Conservation (phyloP, 305 asterid genomes). For the Caryopteris hybrid region DNA sequence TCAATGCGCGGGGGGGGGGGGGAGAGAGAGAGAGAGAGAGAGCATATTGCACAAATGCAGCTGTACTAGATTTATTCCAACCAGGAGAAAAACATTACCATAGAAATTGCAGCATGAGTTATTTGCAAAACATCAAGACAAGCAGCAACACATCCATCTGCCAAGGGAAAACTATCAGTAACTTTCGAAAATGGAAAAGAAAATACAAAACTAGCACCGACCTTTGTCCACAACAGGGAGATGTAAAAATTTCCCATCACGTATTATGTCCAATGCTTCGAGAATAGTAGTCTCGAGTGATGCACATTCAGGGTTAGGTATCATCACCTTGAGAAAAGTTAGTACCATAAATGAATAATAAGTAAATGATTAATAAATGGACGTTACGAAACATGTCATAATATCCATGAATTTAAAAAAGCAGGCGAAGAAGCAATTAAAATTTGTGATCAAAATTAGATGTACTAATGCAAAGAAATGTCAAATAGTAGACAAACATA, state of each 20-base stretch:
- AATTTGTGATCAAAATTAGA: not conserved
- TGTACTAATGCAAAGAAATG: not conserved
- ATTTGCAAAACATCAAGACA: too few relatives aligned
- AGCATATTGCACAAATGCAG: not conserved
- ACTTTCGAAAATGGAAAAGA: not conserved
- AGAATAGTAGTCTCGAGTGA: conserved; percentile 76
- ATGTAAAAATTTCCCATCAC: conserved; percentile 82
- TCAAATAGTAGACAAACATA: too few relatives aligned
- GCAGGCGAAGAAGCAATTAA: conserved; percentile 6
- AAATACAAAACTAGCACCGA: conserved; percentile 18
- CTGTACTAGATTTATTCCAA: conserved; percentile 2
- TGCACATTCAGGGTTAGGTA: conserved; percentile 83
- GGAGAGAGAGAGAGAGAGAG: not conserved
- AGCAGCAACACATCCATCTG: conserved; percentile 76
- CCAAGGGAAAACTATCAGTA: conserved; percentile 18
- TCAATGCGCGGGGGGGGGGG: too few relatives aligned
- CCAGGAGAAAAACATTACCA: conserved; percentile 47
- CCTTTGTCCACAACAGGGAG: conserved; percentile 93
- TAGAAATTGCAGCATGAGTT: conserved; percentile 87
- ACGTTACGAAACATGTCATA: not conserved
- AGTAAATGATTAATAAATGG: conserved; percentile 5
- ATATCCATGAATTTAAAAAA: not conserved
- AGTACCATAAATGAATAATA: conserved; percentile 7
- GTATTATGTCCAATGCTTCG: conserved; percentile 89
- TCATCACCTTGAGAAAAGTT: conserved; percentile 73